Percentiles rank a stretch among this genome's conserved stretches.
phyloP scores from a whole-genome alignment of 306 rosid genomes.

The Benincasa hispida region DNA sequence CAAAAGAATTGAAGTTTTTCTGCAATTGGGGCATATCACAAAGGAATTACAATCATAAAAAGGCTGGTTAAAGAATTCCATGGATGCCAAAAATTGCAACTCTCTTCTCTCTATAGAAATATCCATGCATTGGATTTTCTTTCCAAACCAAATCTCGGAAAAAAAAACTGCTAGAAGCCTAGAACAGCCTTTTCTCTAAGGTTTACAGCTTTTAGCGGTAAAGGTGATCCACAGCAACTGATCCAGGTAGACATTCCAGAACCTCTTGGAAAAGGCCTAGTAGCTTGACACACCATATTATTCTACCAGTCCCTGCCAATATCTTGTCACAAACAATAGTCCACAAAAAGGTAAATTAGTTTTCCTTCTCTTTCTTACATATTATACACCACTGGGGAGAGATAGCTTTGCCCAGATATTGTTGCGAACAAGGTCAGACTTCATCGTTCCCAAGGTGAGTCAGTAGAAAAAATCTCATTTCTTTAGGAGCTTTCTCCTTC shows the following conservation, averaged over 20 bases:
- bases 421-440: neutral
- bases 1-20: neutral
- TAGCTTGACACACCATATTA: neutral
- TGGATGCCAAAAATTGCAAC: neutral
- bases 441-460: neutral
- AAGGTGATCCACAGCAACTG: neutral
- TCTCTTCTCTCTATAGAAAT: neutral
- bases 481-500: neutral
- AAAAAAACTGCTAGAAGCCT: neutral
- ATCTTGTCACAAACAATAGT: neutral
- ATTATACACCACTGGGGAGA: neutral
- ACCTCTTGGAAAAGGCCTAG: neutral
- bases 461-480: neutral
- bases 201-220: neutral
- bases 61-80: neutral
- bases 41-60: neutral
- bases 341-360: neutral
- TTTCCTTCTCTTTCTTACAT: neutral
- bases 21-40: neutral
- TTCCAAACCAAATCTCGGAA: neutral
- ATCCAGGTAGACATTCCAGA: neutral
- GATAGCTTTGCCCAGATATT: neutral
- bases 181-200: neutral
- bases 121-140: neutral
- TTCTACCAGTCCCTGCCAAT: neutral